Percentiles rank a stretch among this genome's conserved stretches.
Evolutionary conservation across 2,329 filamentous ascomycete genomes (phyloP).

Genomic region (Aspergillus amoenus): DNA sequence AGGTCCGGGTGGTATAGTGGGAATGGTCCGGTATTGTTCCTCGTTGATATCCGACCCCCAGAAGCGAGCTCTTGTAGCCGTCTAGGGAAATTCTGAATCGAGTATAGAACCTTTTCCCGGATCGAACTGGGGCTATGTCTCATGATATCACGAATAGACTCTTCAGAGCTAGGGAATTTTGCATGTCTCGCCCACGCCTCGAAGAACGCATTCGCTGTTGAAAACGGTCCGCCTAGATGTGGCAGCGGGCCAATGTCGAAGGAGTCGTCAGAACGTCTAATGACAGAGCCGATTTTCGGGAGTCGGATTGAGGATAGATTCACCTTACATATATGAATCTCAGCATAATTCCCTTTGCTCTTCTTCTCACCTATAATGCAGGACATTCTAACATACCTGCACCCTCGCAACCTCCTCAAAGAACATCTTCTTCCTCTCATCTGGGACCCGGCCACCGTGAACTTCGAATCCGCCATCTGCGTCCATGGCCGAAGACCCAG

Average conservation of each 20-base stretch:
- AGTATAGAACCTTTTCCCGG: background rate
- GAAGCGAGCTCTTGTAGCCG: background rate
- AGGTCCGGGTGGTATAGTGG: slow-evolving; percentile 16
- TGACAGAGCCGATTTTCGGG: slow-evolving; percentile 18
- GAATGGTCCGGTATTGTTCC: slow-evolving; percentile 12
- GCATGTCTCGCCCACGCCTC: slow-evolving; percentile 17
- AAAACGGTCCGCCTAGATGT: slow-evolving; percentile 18
- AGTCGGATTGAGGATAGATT: slow-evolving; percentile 18
- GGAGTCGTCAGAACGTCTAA: slow-evolving; percentile 5
- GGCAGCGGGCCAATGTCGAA: slow-evolving; percentile 19
- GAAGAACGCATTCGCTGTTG: slow-evolving; percentile 20
- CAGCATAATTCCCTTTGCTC: too few species aligned
- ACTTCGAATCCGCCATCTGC: slow-evolving; percentile 23
- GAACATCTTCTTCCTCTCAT: background rate
- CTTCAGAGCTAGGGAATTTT: slow-evolving; percentile 10
- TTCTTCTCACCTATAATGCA: too few species aligned
- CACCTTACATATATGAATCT: background rate
- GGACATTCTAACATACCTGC: background rate
- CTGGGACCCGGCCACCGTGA: slow-evolving; percentile 12
- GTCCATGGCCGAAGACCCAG: slow-evolving; percentile 23
- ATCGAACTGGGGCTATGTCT: background rate
- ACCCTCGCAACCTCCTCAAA: background rate
- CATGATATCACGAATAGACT: slow-evolving; percentile 5
- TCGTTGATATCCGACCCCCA: background rate
- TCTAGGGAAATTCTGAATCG: background rate